phyloP scores from a whole-genome alignment of 163 green algal species.

The Prototheca wickerhamii region DNA sequence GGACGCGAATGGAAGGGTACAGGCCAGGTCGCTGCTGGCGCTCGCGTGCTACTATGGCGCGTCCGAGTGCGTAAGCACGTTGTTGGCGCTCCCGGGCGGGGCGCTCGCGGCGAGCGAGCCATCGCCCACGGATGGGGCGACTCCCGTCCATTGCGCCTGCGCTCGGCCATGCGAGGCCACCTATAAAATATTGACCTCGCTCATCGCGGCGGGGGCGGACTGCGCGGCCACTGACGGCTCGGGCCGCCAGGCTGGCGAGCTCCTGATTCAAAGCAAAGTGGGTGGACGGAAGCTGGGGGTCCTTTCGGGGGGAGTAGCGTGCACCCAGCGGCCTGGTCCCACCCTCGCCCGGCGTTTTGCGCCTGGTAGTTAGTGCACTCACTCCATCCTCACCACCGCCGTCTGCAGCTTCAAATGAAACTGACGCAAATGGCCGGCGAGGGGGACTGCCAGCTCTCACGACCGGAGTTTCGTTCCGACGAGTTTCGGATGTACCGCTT shows the following conservation, averaged over 20 bases:
- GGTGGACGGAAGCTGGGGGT: not conserved
- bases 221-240: not conserved
- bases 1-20: not conserved
- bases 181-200: not conserved
- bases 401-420: not conserved
- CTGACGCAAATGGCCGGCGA: not conserved
- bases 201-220: slow-evolving; percentile 7
- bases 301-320: too few relatives aligned
- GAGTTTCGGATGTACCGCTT: slow-evolving; percentile 78
- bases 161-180: not conserved
- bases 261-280: slow-evolving; percentile 1
- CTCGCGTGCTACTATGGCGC: not conserved
- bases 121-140: slow-evolving; percentile 8
- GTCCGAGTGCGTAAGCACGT: not conserved
- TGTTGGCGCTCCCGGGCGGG: not conserved
- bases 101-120: not conserved
- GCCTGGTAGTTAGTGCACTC: too few relatives aligned
- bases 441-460: slow-evolving; percentile 3
- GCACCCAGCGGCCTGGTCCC: too few relatives aligned
- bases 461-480: slow-evolving; percentile 52
- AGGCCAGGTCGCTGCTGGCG: not conserved
- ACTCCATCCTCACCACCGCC: too few relatives aligned
- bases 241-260: slow-evolving; percentile 4
- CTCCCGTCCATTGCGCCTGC: slow-evolving; percentile 18
- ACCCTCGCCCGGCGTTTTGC: too few relatives aligned